Evolutionary conservation across 1,139 yeast genomes (phyloP), one percentile per base, ranked within the genome.

Genomic region (Yamadazyma sp.): DNA sequence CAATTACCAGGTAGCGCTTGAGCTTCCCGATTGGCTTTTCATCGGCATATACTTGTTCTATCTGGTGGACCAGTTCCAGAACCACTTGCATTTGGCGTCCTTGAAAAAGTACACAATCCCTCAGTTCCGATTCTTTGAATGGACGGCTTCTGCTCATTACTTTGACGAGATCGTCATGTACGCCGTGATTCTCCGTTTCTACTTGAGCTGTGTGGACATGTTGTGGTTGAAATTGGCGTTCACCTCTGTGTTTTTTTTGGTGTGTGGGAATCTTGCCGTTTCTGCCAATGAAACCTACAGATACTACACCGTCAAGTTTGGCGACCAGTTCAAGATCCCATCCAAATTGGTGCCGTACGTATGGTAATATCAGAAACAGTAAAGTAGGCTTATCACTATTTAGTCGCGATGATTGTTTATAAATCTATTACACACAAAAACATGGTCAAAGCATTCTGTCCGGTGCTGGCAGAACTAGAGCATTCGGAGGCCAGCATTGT

Each of bases 131-230:
- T 52, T 80, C 34, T 83, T 87, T 56, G 58, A 58, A 29, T 51
- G 53, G 11, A 70, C 78, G 2, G 72, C 84, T 10, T 82, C 89
- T 51, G 90, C 97, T 0, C 97, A 90, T 57, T 90, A 89, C 52
- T 65, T 83, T 13, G 86, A 85, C 49, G 97, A 90, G 54, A 63
- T 86, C 1, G 40, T 76, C 21, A 74, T 89, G 14, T 90, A 90
- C 51, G 33, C 68, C 0, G 54, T 77, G 1, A 41, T 69, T 8
- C 44, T 58, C 3, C 38, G 56, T 6, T 46, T 65, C 11, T 43
- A 57, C 27, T 21, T 50, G 6, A 43, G 43, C 17, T 44, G 55
- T 33, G 39, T 35, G 21, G 43, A 22, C 32, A 24, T 38, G 15
- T 30, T 20, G 12, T 45, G 53, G 43, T 33, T 40, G 16, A 46